Conservation (phyloP, 768 basidiomycete species). For the Boletus coccyginus region DNA sequence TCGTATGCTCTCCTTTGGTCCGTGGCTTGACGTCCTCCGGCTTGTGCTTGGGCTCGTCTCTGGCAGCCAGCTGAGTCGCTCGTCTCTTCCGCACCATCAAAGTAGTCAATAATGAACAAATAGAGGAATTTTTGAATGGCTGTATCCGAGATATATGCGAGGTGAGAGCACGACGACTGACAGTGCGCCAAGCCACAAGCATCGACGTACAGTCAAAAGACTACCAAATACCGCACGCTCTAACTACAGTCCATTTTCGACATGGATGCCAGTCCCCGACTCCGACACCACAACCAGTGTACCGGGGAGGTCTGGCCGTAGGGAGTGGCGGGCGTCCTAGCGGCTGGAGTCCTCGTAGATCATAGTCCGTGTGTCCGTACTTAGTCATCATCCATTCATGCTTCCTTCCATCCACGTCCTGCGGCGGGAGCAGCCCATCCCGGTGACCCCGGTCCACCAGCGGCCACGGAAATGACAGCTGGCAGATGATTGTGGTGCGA, state of each 20-base stretch:
- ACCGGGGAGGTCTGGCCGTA: no score
- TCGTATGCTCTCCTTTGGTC: background rate
- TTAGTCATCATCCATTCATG: no score
- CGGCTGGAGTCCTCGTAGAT: no score
- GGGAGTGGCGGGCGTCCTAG: no score
- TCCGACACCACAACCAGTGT: no score
- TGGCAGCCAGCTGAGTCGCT: slow-evolving; percentile 2
- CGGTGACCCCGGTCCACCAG: background rate
- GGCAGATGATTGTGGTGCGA: no score
- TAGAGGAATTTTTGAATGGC: background rate
- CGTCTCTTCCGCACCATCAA: slow-evolving; percentile 28
- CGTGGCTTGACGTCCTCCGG: background rate
- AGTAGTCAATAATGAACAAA: background rate
- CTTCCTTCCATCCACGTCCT: no score
- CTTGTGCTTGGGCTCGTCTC: background rate
- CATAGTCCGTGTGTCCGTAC: no score
- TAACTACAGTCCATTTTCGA: no score
- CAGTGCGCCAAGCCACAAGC: background rate
- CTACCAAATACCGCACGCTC: no score
- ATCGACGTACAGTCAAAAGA: background rate
- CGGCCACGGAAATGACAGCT: no score
- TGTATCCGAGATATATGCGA: background rate
- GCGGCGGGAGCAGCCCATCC: background rate
- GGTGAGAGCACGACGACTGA: background rate
- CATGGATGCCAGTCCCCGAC: no score